Evolutionary conservation across 2,329 filamentous ascomycete genomes (phyloP), one percentile per base, ranked within the genome.

Genomic region (Xylariaceae sp.): DNA sequence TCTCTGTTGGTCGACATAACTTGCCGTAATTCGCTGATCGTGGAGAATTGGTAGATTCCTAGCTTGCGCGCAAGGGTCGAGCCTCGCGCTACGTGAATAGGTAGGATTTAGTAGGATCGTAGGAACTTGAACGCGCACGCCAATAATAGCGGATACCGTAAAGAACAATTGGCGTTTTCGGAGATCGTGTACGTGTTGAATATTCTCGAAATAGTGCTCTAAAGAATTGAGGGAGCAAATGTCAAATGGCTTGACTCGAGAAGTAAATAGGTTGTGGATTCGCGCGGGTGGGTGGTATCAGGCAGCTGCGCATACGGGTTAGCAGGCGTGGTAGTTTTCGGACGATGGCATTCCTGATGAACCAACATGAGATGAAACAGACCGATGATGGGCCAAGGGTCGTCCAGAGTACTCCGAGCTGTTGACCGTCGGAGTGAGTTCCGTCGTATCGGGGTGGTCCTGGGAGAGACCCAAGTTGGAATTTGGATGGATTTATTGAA

Each of bases 1-100:
- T 69, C 63, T 51, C 58, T 59, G 8, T 47, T 57, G 3, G 67
- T 59, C 1, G 71, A 64, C 70, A 72, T 72, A 6, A 15, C 41
- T 45, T 13, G 41, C 15, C n/a, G 30, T 55, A 17, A 11, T 37
- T 49, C 11, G 15, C 30, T 44, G 23, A 11, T 3, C 41, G 53
- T 53, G 41, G n/a, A 10, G 17, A 30, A 44, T 4, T 13, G 30
- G 34, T 13, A 52, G n/a, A 10, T 17, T 17, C 34, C 50, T 5
- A 30, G 35, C 49, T 4, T 4, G n/a, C n/a, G 47, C 15, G 47
- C 10, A 17, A 23, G 2, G 7, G 11, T 39, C 23, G 15, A 18
- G n/a, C n/a, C n/a, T 52, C 1, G 34, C 37, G 30, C 17, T 34
- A 39, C 39, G n/a, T 18, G 34, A 37, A 34, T 17, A 15, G n/a